These are phyloP conservation scores for Colletotrichum kahawae DNA, from an alignment of 2,329 filamentous ascomycete species.

Conservation along the genomic window DNA sequence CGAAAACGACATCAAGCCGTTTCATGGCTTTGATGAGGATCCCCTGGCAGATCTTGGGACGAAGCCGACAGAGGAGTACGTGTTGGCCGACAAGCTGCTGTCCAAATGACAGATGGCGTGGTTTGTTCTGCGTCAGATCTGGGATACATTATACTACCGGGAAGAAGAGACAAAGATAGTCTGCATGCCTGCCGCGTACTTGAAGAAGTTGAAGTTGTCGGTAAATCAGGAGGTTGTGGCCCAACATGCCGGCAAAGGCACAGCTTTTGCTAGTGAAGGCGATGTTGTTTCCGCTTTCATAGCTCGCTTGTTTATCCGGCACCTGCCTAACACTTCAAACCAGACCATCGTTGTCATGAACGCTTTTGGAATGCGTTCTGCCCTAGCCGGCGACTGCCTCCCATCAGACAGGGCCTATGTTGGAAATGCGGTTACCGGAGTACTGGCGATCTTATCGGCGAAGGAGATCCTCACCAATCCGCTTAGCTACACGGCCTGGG, in stretches of 20 bases:
- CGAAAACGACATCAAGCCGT: background rate
- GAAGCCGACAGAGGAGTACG: background rate
- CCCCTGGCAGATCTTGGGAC: background rate
- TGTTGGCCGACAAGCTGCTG: background rate
- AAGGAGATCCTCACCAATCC: constrained; percentile 23
- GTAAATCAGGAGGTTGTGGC: background rate
- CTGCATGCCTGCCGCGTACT: background rate
- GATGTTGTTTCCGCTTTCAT: background rate
- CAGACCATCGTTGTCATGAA: background rate
- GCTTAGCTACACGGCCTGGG: constrained; percentile 30
- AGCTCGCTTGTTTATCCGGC: background rate
- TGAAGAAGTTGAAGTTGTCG: background rate
- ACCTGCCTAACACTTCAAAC: background rate
- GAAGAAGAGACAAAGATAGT: background rate
- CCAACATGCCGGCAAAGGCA: background rate
- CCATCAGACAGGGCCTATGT: background rate
- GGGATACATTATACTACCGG: background rate
- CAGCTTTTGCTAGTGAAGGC: background rate
- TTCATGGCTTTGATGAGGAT: background rate
- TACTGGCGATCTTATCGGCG: background rate
- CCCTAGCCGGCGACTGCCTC: background rate
- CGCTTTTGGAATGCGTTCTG: background rate
- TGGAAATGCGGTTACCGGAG: background rate
- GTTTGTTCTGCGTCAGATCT: background rate
- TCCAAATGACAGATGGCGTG: background rate